Conservation (phyloP, 352 stramenopile genomes). For the Globisporangium megalacanthum region DNA sequence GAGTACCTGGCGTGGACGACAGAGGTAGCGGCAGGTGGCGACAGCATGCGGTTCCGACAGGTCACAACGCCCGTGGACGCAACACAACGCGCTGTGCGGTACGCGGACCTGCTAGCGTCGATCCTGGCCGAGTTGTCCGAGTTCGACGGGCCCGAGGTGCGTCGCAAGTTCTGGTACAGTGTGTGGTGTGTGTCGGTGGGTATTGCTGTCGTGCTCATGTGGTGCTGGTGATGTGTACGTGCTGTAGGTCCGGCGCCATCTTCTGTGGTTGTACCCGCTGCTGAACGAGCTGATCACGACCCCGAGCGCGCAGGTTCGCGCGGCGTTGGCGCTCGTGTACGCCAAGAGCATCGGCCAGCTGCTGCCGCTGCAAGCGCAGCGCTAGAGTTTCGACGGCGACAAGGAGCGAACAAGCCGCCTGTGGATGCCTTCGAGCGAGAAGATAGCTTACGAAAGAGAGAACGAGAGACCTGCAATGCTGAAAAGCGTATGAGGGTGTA, state of each 20-base stretch:
- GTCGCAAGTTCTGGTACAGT: slow-evolving; percentile 4
- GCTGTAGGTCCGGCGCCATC: slow-evolving; percentile 52
- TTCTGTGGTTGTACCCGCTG: slow-evolving; percentile 77
- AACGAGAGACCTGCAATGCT: no score
- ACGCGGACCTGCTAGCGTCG: slow-evolving; percentile 46
- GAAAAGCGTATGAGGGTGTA: no score
- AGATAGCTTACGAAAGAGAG: no score
- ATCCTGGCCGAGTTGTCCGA: slow-evolving; percentile 39
- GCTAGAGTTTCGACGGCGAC: not conserved
- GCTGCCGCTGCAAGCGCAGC: slow-evolving; percentile 24
- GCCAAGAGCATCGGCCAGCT: slow-evolving; percentile 54
- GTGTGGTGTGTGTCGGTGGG: slow-evolving; percentile 9
- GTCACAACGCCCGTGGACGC: slow-evolving; percentile 33
- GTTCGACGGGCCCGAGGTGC: slow-evolving; percentile 51
- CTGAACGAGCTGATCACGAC: slow-evolving; percentile 71
- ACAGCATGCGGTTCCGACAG: slow-evolving; percentile 14
- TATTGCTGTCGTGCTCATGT: not conserved
- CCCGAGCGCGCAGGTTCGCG: slow-evolving; percentile 53
- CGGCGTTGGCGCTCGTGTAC: slow-evolving; percentile 58
- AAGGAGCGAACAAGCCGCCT: no score
- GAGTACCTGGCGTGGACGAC: slow-evolving; percentile 69
- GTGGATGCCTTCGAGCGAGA: no score
- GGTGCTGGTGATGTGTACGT: slow-evolving; percentile 13
- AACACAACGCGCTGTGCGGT: slow-evolving; percentile 45
- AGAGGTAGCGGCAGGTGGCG: slow-evolving; percentile 11